A percentile compares a stretch with the other conserved stretches of the same genome.
Evolutionary conservation across 2,329 filamentous ascomycete species (phyloP).

Genomic region (Penicillium nordicum): DNA sequence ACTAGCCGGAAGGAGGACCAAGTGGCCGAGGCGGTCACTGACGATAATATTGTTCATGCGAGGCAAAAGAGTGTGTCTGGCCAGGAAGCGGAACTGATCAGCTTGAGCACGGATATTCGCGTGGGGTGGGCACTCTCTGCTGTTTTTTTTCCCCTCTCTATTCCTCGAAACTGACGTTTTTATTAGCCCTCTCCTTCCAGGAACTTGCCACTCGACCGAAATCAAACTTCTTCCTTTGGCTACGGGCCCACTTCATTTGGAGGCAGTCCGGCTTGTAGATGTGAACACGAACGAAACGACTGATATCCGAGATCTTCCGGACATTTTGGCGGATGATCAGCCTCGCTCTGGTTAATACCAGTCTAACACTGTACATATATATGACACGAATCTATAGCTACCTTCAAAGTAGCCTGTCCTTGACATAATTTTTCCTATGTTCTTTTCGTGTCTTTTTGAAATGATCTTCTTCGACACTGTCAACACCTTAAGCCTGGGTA

Average conservation of each 20-base stretch:
- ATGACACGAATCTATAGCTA: background rate
- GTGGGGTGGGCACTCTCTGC: slow-evolving; percentile 48
- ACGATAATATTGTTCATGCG: slow-evolving; percentile 55
- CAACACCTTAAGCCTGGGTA: too few relatives aligned
- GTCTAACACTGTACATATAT: slow-evolving; percentile 3
- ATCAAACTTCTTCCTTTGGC: slow-evolving; percentile 53
- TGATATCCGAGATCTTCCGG: slow-evolving; percentile 56
- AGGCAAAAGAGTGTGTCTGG: slow-evolving; percentile 50
- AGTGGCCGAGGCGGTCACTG: slow-evolving; percentile 53
- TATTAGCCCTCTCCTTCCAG: slow-evolving; percentile 50
- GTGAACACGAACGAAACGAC: slow-evolving; percentile 53
- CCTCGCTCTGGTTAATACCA: slow-evolving; percentile 9
- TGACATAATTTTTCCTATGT: too few relatives aligned
- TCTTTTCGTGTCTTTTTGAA: too few relatives aligned
- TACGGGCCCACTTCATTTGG: slow-evolving; percentile 51
- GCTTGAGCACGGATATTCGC: slow-evolving; percentile 56
- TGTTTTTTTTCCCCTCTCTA: background rate
- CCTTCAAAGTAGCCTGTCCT: background rate
- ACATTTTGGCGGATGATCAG: slow-evolving; percentile 46
- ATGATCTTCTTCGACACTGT: too few relatives aligned
- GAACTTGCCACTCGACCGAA: slow-evolving; percentile 55
- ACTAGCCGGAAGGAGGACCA: slow-evolving; percentile 32
- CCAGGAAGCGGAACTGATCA: slow-evolving; percentile 53
- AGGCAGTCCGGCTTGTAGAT: slow-evolving; percentile 54
- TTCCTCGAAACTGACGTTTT: slow-evolving; percentile 5